phyloP scores from a whole-genome alignment of 2,329 filamentous ascomycete genomes.

The Microsporum audouinii region DNA sequence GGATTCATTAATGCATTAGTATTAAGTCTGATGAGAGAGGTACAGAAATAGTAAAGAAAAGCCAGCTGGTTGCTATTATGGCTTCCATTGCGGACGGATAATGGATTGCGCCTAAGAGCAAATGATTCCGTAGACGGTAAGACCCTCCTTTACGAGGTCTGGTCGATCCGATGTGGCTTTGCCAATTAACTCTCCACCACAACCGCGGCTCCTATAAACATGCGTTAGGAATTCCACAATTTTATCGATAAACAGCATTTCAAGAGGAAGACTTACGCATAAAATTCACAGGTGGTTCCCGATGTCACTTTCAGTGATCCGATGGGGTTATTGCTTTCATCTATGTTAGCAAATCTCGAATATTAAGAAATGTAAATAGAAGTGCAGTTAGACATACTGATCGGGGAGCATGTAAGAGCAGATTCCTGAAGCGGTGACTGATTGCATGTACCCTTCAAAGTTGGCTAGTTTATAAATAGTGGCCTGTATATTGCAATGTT shows the following conservation, averaged over 20 bases:
- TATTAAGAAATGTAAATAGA: background rate
- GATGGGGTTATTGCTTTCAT: background rate
- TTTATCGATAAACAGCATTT: background rate
- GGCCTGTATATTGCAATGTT: background rate
- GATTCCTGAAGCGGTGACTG: background rate
- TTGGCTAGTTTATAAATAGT: slow-evolving; percentile 2
- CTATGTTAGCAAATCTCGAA: no score
- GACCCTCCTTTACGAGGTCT: background rate
- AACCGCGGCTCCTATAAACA: background rate
- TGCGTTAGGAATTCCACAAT: background rate
- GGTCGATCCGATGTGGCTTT: background rate
- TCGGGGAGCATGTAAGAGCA: slow-evolving; percentile 1
- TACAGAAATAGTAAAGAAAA: background rate
- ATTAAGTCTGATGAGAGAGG: background rate
- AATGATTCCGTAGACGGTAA: background rate
- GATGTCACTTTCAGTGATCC: background rate
- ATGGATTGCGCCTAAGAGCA: background rate
- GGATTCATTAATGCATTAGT: background rate
- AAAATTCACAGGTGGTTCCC: background rate
- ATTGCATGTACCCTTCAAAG: background rate
- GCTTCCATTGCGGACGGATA: background rate
- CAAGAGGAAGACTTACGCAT: background rate
- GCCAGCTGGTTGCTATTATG: background rate
- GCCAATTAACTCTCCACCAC: background rate
- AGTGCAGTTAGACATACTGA: background rate